Percentiles rank a stretch among this genome's conserved stretches.
These are phyloP conservation scores for Verruconis gallopava DNA, from an alignment of 2,329 filamentous ascomycete species.

Conservation along the genomic window DNA sequence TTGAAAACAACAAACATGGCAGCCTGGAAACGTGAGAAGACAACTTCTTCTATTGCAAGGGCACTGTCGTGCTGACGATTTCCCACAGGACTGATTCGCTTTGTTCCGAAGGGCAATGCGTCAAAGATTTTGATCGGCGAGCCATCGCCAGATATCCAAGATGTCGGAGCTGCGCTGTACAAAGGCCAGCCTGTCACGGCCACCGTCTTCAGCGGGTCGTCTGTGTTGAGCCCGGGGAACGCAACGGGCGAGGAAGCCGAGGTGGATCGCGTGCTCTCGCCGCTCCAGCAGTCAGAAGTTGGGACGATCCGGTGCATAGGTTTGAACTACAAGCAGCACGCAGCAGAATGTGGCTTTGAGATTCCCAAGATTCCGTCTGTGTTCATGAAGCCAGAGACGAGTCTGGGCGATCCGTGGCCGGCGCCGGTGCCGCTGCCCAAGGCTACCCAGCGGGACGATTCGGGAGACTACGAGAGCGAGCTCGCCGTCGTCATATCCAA, in stretches of 20 bases:
- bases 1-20: too few species aligned
- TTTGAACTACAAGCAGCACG: constrained; percentile 41
- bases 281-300: constrained; percentile 35
- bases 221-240: constrained; percentile 42
- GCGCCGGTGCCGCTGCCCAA: constrained; percentile 38
- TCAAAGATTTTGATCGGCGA: constrained; percentile 8
- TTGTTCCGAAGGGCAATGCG: constrained; percentile 6
- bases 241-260: constrained; percentile 35
- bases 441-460: constrained; percentile 38
- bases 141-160: constrained; percentile 30
- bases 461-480: constrained; percentile 48
- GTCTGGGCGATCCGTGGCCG: constrained; percentile 41
- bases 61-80: too few species aligned
- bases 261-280: constrained; percentile 38
- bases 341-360: constrained; percentile 38
- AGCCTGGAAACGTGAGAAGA: neutral
- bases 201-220: constrained; percentile 44
- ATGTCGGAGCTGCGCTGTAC: constrained; percentile 45
- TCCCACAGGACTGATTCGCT: constrained; percentile 9
- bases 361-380: constrained; percentile 41
- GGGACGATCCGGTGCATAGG: constrained; percentile 48
- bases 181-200: constrained; percentile 44
- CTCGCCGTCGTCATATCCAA: constrained; percentile 43
- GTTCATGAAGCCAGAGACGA: constrained; percentile 37
- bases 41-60: neutral